Conservation (phyloP, 2,329 filamentous ascomycete genomes). For the Coniochaeta prunicola region DNA sequence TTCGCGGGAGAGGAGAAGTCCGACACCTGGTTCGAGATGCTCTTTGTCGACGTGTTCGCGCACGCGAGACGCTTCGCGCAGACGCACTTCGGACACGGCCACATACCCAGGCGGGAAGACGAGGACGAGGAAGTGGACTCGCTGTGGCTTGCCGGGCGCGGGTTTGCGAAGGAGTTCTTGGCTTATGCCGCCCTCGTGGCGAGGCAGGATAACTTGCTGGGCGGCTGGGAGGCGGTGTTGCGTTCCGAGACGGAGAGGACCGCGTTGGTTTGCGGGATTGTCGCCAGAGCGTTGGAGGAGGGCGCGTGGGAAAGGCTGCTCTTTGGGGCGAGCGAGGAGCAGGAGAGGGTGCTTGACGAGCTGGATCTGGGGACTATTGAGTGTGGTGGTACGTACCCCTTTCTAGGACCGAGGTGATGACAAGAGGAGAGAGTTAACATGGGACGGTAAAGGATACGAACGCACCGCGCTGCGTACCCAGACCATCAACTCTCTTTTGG, state of each 20-base stretch:
- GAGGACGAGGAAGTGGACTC: neutral
- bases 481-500: conserved; percentile 19
- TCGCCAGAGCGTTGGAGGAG: conserved; percentile 29
- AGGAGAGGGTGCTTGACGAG: conserved; percentile 20
- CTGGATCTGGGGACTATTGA: conserved; percentile 17
- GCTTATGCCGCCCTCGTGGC: conserved; percentile 24
- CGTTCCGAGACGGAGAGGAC: conserved; percentile 18
- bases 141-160: neutral
- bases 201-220: conserved; percentile 23
- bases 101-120: neutral
- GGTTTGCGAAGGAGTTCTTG: conserved; percentile 22
- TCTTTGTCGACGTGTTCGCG: conserved; percentile 20
- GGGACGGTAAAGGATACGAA: conserved; percentile 20
- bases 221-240: conserved; percentile 27
- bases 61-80: conserved; percentile 14
- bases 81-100: conserved; percentile 18
- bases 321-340: conserved; percentile 26
- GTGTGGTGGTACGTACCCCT: neutral
- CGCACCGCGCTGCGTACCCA: conserved; percentile 25
- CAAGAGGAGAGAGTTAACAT: neutral
- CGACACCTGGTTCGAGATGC: conserved; percentile 17
- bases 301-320: conserved; percentile 29
- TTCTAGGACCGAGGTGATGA: neutral
- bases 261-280: conserved; percentile 26
- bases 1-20: conserved; percentile 7